Percentiles rank a stretch among this genome's conserved stretches.
phyloP scores from a whole-genome alignment of 2,329 filamentous ascomycete genomes.

The Fusarium anthophilum region DNA sequence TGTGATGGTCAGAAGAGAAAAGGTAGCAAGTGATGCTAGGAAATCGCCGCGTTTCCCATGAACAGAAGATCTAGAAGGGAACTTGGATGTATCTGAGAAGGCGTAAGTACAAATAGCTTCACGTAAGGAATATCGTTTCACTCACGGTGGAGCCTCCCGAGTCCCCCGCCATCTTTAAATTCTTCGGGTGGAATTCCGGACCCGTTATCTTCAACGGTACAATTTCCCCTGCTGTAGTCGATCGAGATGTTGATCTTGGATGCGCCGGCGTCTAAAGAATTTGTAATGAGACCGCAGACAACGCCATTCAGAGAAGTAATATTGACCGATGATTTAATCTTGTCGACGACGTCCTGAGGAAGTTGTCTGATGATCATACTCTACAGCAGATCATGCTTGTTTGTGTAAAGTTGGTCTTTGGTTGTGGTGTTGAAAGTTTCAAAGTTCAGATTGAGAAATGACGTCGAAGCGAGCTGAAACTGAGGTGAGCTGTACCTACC shows the following conservation, averaged over 20 bases:
- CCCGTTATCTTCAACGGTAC: constrained; percentile 86
- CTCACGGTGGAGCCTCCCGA: constrained; percentile 79
- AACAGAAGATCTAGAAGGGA: constrained; percentile 52
- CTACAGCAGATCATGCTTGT: constrained; percentile 32
- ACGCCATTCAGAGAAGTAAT: constrained; percentile 80
- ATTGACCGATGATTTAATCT: constrained; percentile 85
- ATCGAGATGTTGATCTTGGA: constrained; percentile 74
- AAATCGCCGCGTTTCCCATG: constrained; percentile 81
- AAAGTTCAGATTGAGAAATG: constrained; percentile 15
- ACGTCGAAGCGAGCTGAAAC: constrained; percentile 30
- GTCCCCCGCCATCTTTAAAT: constrained; percentile 74
- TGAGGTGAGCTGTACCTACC: not conserved
- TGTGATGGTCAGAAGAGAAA: constrained; percentile 80
- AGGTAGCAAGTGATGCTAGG: constrained; percentile 76
- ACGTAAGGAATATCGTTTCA: constrained; percentile 22
- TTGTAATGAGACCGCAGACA: constrained; percentile 77
- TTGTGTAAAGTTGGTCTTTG: not conserved
- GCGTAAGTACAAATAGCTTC: constrained; percentile 11
- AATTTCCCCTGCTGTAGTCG: constrained; percentile 79
- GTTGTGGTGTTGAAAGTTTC: constrained; percentile 8
- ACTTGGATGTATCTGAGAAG: constrained; percentile 79
- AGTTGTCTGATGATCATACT: constrained; percentile 74
- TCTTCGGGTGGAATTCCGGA: constrained; percentile 77
- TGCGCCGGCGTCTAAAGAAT: constrained; percentile 84
- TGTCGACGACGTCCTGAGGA: constrained; percentile 75